Evolutionary conservation across 2,329 filamentous ascomycete genomes (phyloP), one percentile per base, ranked within the genome.

Genomic region (Didymellaceae sp.): DNA sequence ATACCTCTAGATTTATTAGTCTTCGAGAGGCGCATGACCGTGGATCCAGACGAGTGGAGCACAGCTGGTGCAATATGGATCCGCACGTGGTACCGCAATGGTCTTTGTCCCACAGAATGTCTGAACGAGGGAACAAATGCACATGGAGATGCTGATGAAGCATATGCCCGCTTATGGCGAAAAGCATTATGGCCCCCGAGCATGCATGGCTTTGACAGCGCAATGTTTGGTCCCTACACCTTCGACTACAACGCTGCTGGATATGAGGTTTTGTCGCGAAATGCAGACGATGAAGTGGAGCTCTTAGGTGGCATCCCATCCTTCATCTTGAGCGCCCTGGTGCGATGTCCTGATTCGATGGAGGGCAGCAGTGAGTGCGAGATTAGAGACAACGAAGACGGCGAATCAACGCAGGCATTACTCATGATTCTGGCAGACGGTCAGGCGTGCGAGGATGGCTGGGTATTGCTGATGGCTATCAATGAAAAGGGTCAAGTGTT

Each of bases 141-240:
- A 43, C 45, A 45, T 33, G 37, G 44, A 49, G 18, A 26, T 26
- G 44, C 32, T 14, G 47, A 35, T 28, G 40, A 33, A 9, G 21
- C n/a, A 6, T 43, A 43, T 43, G 16, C 8, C 9, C 28, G 28
- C 7, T 25, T 43, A 5, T 33, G 20, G 24, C 24, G 32, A 22
- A 20, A 18, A 25, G 17, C 44, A n/a, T 14, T 46, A 2, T 18
- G 10, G 16, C 24, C 42, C 13, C 7, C 17, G 4, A 21, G 28
- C 16, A 14, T 34, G 3, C 9, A 28, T 6, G 30, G 21, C n/a
- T 38, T 17, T 10, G 25, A 45, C 14, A n/a, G 38, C 20, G 13
- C 6, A 1, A 31, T 45, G 1, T 9, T 35, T 5, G 24, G 33
- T n/a, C 33, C 25, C 1, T 45, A 31, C 10, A 4, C 39, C 14